Conservation (phyloP, 2,329 filamentous ascomycete genomes). For the Blumeria graminis region DNA sequence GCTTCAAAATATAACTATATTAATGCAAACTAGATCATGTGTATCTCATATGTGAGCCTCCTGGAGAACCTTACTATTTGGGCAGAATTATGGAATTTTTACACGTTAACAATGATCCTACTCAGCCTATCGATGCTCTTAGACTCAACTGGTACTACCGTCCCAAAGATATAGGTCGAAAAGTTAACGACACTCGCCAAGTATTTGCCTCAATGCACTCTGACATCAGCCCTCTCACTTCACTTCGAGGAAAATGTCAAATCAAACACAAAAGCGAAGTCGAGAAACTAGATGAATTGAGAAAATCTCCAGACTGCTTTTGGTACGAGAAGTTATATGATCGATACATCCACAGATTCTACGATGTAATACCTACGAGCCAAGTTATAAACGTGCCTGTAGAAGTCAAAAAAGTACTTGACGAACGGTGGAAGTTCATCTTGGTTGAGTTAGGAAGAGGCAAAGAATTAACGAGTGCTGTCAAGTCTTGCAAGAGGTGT, state of each 20-base stretch:
- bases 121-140: constrained; percentile 57
- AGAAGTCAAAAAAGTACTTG: constrained; percentile 82
- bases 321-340: constrained; percentile 98
- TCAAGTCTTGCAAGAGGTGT: constrained; percentile 91
- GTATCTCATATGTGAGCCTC: constrained; percentile 91
- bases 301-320: constrained; percentile 66
- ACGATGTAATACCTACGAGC: constrained; percentile 81
- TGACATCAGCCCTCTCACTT: constrained; percentile 77
- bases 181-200: constrained; percentile 70
- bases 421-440: constrained; percentile 92
- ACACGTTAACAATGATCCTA: constrained; percentile 50
- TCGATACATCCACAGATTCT: constrained; percentile 92
- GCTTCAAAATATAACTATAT: not conserved
- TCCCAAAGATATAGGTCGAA: constrained; percentile 83
- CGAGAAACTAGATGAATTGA: constrained; percentile 55
- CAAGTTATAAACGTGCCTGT: constrained; percentile 91
- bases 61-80: constrained; percentile 92
- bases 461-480: constrained; percentile 86
- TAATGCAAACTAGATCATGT: constrained; percentile 41
- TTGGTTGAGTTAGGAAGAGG: constrained; percentile 80
- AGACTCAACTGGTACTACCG: constrained; percentile 98
- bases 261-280: constrained; percentile 81
- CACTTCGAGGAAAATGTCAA: constrained; percentile 77
- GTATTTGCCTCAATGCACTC: constrained; percentile 98
- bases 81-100: constrained; percentile 97